phyloP scores from a whole-genome alignment of 306 rosid species.

The Gastrolobium villosum region DNA sequence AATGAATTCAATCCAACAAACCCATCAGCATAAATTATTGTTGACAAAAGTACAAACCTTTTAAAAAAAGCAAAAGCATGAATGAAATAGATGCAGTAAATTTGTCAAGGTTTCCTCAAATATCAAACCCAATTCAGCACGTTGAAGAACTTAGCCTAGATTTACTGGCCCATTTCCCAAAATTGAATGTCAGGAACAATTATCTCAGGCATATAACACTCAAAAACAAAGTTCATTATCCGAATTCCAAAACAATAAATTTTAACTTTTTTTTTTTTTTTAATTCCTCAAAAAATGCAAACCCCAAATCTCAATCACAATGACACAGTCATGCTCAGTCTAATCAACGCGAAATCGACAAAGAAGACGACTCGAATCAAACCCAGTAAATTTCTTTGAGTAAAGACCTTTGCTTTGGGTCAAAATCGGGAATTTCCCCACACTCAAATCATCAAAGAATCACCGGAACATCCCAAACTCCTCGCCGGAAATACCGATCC shows the following conservation, averaged over 20 bases:
- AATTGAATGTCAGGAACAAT: constrained; percentile 42
- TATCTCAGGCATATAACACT: constrained; percentile 14
- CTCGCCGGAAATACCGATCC: constrained; percentile 49
- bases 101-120: constrained; percentile 46
- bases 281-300: constrained; percentile 6
- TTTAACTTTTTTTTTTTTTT: not conserved
- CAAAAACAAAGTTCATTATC: constrained; percentile 20
- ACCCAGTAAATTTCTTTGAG: constrained; percentile 29
- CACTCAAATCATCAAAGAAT: constrained; percentile 39
- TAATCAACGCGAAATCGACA: constrained; percentile 21
- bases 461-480: constrained; percentile 47
- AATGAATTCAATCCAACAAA: constrained; percentile 50
- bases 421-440: constrained; percentile 54
- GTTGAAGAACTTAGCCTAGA: constrained; percentile 32
- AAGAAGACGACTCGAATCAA: constrained; percentile 6
- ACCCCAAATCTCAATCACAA: constrained; percentile 45
- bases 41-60: constrained; percentile 22
- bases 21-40: constrained; percentile 43
- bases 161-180: constrained; percentile 42
- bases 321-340: constrained; percentile 22
- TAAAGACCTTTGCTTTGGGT: constrained; percentile 44
- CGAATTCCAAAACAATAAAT: constrained; percentile 27
- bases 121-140: constrained; percentile 48
- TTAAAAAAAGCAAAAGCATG: constrained; percentile 14
- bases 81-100: constrained; percentile 40